Evolutionary conservation across 257 asterid genomes (phyloP).

Genomic region (Linderniella brevidens): DNA sequence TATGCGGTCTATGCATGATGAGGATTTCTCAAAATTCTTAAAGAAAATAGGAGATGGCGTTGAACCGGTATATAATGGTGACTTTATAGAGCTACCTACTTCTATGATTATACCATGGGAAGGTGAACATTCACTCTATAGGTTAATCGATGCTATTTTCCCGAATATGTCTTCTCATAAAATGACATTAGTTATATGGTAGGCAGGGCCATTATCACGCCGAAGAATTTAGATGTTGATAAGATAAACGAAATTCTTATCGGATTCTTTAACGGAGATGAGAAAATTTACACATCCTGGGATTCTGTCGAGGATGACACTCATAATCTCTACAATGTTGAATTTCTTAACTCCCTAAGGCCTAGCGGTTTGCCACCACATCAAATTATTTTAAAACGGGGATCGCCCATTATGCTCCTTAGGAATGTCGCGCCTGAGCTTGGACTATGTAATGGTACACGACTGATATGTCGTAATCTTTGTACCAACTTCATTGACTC

Average conservation of each 20-base stretch:
- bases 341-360: background rate
- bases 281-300: background rate
- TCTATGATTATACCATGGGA: background rate
- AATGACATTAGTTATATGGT: background rate
- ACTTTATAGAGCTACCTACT: background rate
- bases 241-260: background rate
- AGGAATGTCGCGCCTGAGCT: background rate
- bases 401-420: slow-evolving; percentile 1
- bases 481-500: background rate
- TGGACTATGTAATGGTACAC: background rate
- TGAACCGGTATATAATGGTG: background rate
- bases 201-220: background rate
- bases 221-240: background rate
- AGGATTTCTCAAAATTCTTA: background rate
- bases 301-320: background rate
- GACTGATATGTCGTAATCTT: background rate
- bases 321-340: background rate
- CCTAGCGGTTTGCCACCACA: slow-evolving; percentile 3
- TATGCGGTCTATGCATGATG: background rate
- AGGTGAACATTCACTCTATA: background rate
- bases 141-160: background rate
- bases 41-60: background rate
- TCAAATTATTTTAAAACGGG: background rate
- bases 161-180: background rate
- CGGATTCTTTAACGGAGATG: background rate